Evolutionary conservation across 2,329 filamentous ascomycete species (phyloP), one percentile per base, ranked within the genome.

Genomic region (Epichloe gansuensis): DNA sequence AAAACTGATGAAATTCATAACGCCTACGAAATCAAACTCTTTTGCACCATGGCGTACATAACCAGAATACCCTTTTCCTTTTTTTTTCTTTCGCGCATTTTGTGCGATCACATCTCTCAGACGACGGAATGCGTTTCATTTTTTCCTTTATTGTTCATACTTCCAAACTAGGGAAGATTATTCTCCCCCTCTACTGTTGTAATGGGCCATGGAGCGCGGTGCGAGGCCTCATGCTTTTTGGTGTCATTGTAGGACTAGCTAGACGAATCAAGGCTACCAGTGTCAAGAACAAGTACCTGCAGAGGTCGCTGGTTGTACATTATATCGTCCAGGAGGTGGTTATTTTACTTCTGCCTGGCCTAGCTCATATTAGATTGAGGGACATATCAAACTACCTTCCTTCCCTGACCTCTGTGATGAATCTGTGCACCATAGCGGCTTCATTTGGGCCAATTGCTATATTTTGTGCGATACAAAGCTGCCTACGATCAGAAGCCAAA

Each of bases 61-160:
- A 45, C 39, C 49, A 53, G 3, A 53, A 54, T 54, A 54, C 52
- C 52, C 50, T 38, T 50, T 47, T 31, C 23, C 13, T 43, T 44
- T 46, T 47, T 35, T 31, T 7, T 31, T 40, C 44, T 35, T 36
- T 34, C 40, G 45, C 50, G 44, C 51, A 23, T 44, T 46, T 49
- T 46, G 45, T 45, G 59, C 56, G 55, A 54, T 53, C 58, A 61
- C 60, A 61, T 57, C 59, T 51, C 59, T 51, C 56, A 54, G 47
- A 60, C 53, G 60, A 63, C 52, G 55, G 47, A 52, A 59, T 56
- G 57, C 49, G 38, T 38, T 44, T 55, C 1, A 27, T 7, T 36
- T 43, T 35, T 54, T 49, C 50, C 53, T 54, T 57, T 54, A 38
- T 35, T 56, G 51, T 61, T 56, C 52, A 55, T 59, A 57, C 54